phyloP scores from a whole-genome alignment of 768 basidiomycete species.

The Phanerodontia chrysosporium region DNA sequence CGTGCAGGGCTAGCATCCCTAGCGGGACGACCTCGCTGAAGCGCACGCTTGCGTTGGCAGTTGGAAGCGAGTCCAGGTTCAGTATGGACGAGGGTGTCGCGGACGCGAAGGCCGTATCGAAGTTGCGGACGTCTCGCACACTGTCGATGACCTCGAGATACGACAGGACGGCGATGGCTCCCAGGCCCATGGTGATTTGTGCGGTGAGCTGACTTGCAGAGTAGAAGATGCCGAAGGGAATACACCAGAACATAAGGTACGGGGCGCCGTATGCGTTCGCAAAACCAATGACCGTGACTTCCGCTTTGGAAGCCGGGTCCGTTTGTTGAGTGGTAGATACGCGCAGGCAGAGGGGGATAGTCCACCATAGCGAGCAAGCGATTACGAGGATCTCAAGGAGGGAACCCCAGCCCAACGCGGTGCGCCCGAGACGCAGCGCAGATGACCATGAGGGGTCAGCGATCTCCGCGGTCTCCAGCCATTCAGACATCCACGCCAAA shows the following conservation, averaged over 20 bases:
- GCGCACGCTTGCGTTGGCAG: constrained; percentile 31
- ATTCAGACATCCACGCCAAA: constrained; percentile 79
- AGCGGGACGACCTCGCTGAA: constrained; percentile 73
- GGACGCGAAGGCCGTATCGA: constrained; percentile 49
- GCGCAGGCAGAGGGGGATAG: constrained; percentile 70
- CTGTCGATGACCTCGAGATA: constrained; percentile 82
- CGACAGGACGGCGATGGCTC: constrained; percentile 62
- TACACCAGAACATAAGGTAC: constrained; percentile 78
- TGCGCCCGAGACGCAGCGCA: constrained; percentile 48
- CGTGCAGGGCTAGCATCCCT: constrained; percentile 68
- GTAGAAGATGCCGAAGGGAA: constrained; percentile 59
- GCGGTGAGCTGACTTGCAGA: constrained; percentile 74
- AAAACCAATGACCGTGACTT: constrained; percentile 71
- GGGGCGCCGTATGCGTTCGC: constrained; percentile 89
- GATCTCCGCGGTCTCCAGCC: constrained; percentile 54
- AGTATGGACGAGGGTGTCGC: constrained; percentile 42
- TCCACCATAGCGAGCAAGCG: constrained; percentile 65
- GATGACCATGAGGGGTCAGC: constrained; percentile 38
- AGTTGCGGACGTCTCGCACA: constrained; percentile 61
- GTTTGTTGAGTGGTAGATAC: constrained; percentile 34
- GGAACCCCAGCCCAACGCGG: constrained; percentile 56
- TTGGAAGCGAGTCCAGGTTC: constrained; percentile 26
- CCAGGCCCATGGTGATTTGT: constrained; percentile 69
- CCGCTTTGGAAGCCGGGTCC: constrained; percentile 29
- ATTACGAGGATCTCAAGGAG: constrained; percentile 48